These are phyloP conservation scores for Geoglossum glabrum DNA, from an alignment of 495 filamentous ascomycete species.

Conservation along the genomic window DNA sequence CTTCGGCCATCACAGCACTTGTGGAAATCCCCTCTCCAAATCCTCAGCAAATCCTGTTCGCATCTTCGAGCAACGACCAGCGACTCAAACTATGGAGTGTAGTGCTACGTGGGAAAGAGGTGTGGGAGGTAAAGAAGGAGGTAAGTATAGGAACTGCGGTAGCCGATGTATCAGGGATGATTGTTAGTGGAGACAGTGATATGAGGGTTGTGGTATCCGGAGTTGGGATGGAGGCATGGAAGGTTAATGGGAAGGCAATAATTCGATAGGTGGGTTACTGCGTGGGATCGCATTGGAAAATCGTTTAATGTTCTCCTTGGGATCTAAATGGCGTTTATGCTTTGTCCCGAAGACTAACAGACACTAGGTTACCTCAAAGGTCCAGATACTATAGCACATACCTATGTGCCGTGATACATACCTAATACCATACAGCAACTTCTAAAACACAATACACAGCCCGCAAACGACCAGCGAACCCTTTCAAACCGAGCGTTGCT, in stretches of 20 bases:
- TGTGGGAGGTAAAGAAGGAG: slow-evolving; percentile 22
- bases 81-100: slow-evolving; percentile 53
- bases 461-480: no score
- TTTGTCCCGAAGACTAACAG: no score
- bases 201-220: slow-evolving; percentile 27
- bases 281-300: no score
- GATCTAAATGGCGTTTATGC: no score
- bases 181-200: slow-evolving; percentile 10
- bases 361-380: no score
- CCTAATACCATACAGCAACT: no score
- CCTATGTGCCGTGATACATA: no score
- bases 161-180: slow-evolving; percentile 38
- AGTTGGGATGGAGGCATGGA: slow-evolving; percentile 33
- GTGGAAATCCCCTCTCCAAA: slow-evolving; percentile 20
- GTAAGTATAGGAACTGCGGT: slow-evolving; percentile 39
- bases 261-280: no score
- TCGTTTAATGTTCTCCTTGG: no score
- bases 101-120: slow-evolving; percentile 10
- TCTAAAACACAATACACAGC: no score
- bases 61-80: slow-evolving; percentile 63
- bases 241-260: background rate
- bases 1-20: slow-evolving; percentile 55
- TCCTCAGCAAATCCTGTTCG: slow-evolving; percentile 10
- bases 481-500: no score
- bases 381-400: no score